Evolutionary conservation across 78 protist genomes (phyloP).

Genomic region (Protostelium mycophagum): DNA sequence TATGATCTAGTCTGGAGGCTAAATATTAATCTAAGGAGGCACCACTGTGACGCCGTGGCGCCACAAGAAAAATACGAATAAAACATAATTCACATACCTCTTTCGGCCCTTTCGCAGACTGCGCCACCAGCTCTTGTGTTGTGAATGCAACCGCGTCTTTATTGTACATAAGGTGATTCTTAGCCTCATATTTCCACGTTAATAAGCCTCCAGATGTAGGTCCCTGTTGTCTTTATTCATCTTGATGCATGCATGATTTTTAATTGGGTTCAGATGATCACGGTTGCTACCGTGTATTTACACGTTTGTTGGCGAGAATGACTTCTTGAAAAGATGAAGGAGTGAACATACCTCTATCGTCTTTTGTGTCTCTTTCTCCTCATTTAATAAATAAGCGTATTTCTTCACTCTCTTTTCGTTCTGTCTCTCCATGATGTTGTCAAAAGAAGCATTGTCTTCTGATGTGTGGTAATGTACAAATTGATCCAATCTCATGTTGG

Average conservation of each 20-base stretch:
- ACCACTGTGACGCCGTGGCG: too few species aligned
- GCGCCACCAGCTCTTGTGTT: background rate
- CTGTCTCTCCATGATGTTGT: background rate
- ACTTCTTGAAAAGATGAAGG: background rate
- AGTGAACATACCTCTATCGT: background rate
- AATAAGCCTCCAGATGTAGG: background rate
- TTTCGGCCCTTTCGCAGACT: background rate
- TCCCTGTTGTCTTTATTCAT: too few species aligned
- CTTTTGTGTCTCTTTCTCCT: background rate
- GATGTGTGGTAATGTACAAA: constrained; percentile 9
- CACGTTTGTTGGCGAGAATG: too few species aligned
- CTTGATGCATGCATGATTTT: too few species aligned
- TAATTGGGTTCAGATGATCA: too few species aligned
- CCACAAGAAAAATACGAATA: too few species aligned
- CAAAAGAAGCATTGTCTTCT: constrained; percentile 38
- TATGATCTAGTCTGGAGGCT: too few species aligned
- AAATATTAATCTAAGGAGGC: too few species aligned
- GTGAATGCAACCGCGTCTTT: background rate
- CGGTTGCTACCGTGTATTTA: too few species aligned
- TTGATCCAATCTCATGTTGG: background rate
- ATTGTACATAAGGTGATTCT: background rate
- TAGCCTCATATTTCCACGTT: background rate
- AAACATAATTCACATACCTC: background rate
- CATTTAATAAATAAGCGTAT: constrained; percentile 8
- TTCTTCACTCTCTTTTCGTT: background rate